These are phyloP conservation scores for Ceratobasidium sp. DNA, from an alignment of 1,284 basidiomycete genomes.

Conservation along the genomic window DNA sequence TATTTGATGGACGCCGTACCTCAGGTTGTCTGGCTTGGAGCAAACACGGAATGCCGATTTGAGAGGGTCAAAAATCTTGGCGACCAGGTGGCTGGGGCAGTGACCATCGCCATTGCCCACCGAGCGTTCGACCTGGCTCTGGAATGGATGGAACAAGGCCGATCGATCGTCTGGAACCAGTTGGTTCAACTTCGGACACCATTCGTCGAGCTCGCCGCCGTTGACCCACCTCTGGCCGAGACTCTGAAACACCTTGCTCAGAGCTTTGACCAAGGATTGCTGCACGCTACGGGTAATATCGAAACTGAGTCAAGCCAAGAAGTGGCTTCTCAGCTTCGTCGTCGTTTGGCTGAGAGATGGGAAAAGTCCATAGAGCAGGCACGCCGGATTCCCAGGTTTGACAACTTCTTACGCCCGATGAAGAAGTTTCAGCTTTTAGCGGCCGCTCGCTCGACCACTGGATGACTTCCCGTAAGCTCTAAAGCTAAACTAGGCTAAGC, in stretches of 20 bases:
- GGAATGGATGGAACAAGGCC: not conserved
- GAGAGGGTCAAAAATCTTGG: not conserved
- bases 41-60: not conserved
- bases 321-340: not conserved
- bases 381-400: not conserved
- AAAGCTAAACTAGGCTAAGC: too few relatives aligned
- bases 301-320: not conserved
- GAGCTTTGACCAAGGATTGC: not conserved
- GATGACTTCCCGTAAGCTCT: too few relatives aligned
- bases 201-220: not conserved
- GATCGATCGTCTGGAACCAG: conserved; percentile 1
- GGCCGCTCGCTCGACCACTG: not conserved
- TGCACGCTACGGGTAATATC: not conserved
- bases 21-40: not conserved
- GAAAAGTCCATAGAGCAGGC: not conserved
- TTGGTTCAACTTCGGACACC: not conserved
- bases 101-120: not conserved
- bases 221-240: not conserved
- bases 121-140: not conserved
- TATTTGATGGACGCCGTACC: not conserved
- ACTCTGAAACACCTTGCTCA: not conserved
- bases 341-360: not conserved
- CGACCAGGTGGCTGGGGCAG: not conserved
- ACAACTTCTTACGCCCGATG: not conserved
- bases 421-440: not conserved